Conservation (phyloP, 169 alveolate species). For the Cryptosporidium sp. region DNA sequence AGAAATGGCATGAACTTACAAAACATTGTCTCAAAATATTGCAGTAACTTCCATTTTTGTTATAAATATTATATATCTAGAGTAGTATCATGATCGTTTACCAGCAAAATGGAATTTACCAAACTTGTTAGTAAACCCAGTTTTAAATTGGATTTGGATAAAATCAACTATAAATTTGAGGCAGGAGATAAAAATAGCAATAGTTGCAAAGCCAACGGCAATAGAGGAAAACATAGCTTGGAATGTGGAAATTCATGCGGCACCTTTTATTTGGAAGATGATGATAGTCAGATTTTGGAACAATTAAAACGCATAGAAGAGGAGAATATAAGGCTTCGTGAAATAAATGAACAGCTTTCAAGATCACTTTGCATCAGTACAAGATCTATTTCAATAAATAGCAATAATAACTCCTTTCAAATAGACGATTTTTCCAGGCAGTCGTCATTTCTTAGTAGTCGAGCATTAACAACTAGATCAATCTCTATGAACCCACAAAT, state of each 20-base stretch:
- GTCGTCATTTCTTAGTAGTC: background rate
- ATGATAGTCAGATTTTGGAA: background rate
- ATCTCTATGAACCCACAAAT: background rate
- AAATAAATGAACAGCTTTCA: conserved; percentile 69
- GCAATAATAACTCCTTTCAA: conserved; percentile 6
- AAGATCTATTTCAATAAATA: conserved; percentile 14
- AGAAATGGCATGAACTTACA: background rate
- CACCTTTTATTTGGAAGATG: background rate
- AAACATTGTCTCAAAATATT: background rate
- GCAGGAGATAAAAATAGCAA: background rate
- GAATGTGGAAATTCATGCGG: background rate
- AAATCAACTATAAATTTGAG: conserved; percentile 1
- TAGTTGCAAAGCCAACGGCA: background rate
- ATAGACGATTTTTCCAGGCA: background rate
- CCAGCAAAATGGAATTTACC: conserved; percentile 27
- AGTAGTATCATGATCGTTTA: background rate
- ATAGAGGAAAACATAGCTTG: background rate
- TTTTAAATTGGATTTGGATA: conserved; percentile 41
- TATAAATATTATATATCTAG: background rate
- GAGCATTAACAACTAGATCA: conserved; percentile 29
- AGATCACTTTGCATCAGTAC: conserved; percentile 56
- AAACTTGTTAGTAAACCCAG: conserved; percentile 48
- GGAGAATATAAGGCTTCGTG: conserved; percentile 64
- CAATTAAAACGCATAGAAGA: conserved; percentile 46
- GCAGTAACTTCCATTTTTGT: background rate